Evolutionary conservation across 1,284 basidiomycete genomes (phyloP), one percentile per base, ranked within the genome.

Genomic region (Anthracocystis setariae): DNA sequence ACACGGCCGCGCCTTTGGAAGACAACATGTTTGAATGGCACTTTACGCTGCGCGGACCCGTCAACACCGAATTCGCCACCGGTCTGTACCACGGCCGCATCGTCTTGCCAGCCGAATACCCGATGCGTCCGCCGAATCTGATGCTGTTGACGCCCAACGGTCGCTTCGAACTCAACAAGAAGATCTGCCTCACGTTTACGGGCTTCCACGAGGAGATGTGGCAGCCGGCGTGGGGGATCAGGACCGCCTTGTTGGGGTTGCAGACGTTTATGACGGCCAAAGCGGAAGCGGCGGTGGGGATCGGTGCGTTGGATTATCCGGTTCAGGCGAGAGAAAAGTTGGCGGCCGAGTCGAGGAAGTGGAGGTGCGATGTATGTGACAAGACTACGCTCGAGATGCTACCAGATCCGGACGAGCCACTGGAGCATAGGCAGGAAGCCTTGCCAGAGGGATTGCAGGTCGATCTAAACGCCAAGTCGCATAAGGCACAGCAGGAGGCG

Each of bases 181-280:
- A 96, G 65, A 93, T 92, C 79, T 74, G 87, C 76, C 69, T 73
- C 40, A 80, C 69, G 4, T 79, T 82, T 27, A 78, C 74, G n/a
- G 74, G 72, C 2, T 74, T 57, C 32, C 67, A 68, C 32, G 62
- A 77, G 92, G 93, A 94, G 76, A 85, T 91, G 42, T 98, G 94
- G 94, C 93, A 96, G 84, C 94, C 94, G 29, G 93, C 94, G 13
- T 98, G 94, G 94, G 94, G 94, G 56, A 92, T 98, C 24, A 88
- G 94, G 61, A 97, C 94, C 60, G 92, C 92, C 89, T 66, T 85
- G 21, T 54, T 84, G 21, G 83, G 82, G 2, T 46, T 84, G 37
- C 82, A 79, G 56, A 75, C 82, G 3, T 83, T 84, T 55, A 81
- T 82, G 80, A 47, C 68, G 20, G 79, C 78, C 3, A 68, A 65